Evolutionary conservation across 768 basidiomycete species (phyloP).

Genomic region (Suillus alpinus): DNA sequence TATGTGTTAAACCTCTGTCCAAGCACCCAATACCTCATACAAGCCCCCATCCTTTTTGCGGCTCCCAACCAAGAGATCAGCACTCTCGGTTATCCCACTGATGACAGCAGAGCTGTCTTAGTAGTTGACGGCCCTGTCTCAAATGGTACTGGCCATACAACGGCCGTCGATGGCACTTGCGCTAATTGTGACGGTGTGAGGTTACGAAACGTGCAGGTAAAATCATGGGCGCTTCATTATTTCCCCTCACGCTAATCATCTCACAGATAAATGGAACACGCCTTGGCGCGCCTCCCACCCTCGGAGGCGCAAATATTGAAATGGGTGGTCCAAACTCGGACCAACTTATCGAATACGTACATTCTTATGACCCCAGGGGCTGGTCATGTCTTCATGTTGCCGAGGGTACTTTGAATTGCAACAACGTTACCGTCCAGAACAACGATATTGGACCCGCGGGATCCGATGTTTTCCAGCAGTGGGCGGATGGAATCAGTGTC

Average conservation of each 20-base stretch:
- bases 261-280: conserved; percentile 73
- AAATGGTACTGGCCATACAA: conserved; percentile 60
- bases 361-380: conserved; percentile 70
- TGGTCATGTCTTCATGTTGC: conserved; percentile 83
- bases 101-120: conserved; percentile 62
- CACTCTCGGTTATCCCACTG: conserved; percentile 73
- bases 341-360: conserved; percentile 77
- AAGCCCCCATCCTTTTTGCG: conserved; percentile 64
- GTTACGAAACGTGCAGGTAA: conserved; percentile 71
- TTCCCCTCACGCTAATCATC: conserved; percentile 2
- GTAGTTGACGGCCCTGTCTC: conserved; percentile 62
- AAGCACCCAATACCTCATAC: conserved; percentile 56
- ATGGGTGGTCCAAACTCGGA: conserved; percentile 73
- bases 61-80: conserved; percentile 77
- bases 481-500: conserved; percentile 83
- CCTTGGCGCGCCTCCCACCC: conserved; percentile 45
- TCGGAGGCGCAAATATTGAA: conserved; percentile 78
- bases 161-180: conserved; percentile 70
- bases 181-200: conserved; percentile 53
- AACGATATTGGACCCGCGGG: conserved; percentile 86
- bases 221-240: background rate
- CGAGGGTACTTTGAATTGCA: conserved; percentile 67
- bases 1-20: conserved; percentile 71
- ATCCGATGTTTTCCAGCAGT: conserved; percentile 58
- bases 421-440: conserved; percentile 64